Evolutionary conservation across 78 protist genomes (phyloP).

Genomic region (Speleostelium caveatum): DNA sequence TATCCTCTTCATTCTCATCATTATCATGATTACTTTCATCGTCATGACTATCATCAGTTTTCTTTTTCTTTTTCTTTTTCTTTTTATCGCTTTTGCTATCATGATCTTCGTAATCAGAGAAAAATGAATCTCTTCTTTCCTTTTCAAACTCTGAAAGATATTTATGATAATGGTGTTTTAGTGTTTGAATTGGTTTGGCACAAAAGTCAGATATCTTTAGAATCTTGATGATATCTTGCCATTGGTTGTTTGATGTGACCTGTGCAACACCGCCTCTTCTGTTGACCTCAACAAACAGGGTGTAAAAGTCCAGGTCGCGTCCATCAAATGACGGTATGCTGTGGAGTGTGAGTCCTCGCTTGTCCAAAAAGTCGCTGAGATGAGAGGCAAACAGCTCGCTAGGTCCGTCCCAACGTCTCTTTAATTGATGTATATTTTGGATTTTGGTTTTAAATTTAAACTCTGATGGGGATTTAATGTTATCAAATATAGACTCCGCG

Average conservation of each 20-base stretch:
- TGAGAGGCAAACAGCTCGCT: constrained; percentile 40
- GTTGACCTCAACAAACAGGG: constrained; percentile 55
- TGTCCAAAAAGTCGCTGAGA: constrained; percentile 41
- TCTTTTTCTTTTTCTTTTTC: too few species aligned
- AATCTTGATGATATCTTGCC: constrained; percentile 42
- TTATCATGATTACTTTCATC: not conserved
- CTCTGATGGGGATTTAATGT: constrained; percentile 25
- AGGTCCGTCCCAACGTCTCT: constrained; percentile 77
- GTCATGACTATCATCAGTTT: too few species aligned
- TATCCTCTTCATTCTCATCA: not conserved
- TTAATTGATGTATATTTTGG: constrained; percentile 78
- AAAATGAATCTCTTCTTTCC: not conserved
- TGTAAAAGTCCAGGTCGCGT: constrained; percentile 68
- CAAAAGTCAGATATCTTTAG: constrained; percentile 55
- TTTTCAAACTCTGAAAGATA: constrained; percentile 46
- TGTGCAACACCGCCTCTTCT: constrained; percentile 52
- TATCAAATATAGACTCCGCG: constrained; percentile 2
- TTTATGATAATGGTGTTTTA: constrained; percentile 31
- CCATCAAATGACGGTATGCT: constrained; percentile 67
- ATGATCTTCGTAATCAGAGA: not conserved
- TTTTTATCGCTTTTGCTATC: too few species aligned
- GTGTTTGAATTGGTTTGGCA: constrained; percentile 44
- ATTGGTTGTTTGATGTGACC: constrained; percentile 1
- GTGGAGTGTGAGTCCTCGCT: constrained; percentile 8
- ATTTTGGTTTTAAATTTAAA: constrained; percentile 78